Conservation (phyloP, 1,284 basidiomycete genomes). For the Rhodotorula sp. region DNA sequence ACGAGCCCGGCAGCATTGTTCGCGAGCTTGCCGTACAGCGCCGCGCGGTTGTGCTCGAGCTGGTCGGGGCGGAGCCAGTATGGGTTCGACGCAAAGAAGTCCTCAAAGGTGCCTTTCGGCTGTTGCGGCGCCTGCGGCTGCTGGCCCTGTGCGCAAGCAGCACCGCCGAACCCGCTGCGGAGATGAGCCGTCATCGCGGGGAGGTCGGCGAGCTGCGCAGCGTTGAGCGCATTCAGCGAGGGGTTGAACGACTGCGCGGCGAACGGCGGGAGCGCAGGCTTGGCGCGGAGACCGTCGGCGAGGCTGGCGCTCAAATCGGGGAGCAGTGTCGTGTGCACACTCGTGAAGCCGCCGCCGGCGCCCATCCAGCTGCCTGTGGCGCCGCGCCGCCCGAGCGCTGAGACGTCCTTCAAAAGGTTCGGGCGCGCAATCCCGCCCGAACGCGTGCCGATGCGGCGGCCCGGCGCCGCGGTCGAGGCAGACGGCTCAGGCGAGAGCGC, state of each 20-base stretch:
- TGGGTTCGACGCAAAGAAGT: conserved; percentile 45
- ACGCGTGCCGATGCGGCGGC: conserved; percentile 30
- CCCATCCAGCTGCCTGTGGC: conserved; percentile 27
- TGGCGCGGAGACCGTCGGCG: conserved; percentile 32
- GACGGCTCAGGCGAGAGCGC: conserved; percentile 11
- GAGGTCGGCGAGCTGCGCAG: conserved; percentile 31
- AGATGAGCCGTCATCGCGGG: conserved; percentile 34
- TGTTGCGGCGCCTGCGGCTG: background rate
- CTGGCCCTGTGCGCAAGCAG: no score
- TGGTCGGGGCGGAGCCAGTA: conserved; percentile 40
- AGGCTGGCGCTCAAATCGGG: conserved; percentile 37
- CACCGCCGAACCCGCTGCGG: conserved; percentile 10
- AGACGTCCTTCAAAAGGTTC: conserved; percentile 79
- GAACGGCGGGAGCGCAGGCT: conserved; percentile 16
- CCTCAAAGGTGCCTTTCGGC: conserved; percentile 35
- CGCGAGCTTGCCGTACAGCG: conserved; percentile 44
- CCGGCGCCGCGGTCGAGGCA: background rate
- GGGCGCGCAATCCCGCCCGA: conserved; percentile 57
- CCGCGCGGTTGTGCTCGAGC: conserved; percentile 43
- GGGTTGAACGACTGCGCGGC: conserved; percentile 42
- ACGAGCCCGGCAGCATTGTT: conserved; percentile 44
- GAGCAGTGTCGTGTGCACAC: conserved; percentile 72
- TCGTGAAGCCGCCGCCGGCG: conserved; percentile 66
- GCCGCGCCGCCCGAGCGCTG: conserved; percentile 56
- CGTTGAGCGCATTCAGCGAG: conserved; percentile 39